Base-by-base conservation (phyloP, 371 early-diverging fungal species). In the Mucor sp. region DNA sequence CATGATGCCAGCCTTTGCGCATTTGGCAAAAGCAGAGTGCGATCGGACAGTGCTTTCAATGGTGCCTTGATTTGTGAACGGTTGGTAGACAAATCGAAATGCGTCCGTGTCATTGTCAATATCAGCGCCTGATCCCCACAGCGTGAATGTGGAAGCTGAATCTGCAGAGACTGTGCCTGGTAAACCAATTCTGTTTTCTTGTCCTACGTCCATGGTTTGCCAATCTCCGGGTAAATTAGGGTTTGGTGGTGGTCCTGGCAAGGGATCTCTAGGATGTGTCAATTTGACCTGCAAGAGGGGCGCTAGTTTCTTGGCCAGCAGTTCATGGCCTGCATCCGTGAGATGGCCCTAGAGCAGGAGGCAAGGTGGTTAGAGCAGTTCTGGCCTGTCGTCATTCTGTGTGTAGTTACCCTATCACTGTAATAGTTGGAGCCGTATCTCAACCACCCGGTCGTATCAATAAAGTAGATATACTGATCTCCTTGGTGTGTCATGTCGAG, bases 1-100 rank as follows among this genome's bases (percentile, higher is more conserved):
- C 82, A 82, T 82, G 25, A 82, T 77, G 3, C 82, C 82, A 1
- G 82, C 82, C 48, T 82, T 82, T 15, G 82, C 82, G 60, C 82
- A 82, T 11, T 74, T 70, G 17, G 76, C 77, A 72, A 82, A 82
- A 1, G 82, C 71, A 4, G 82, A 79, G 50, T 82, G 82, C 0
- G 82, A 82, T 9, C 68, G 71, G 0, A 82, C 64, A 0, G 76
- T 73, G 4, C 70, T 70, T 27, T 79, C 78, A 25, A 79, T 67
- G 1, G 55, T 57, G 3, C 79, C 78, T 39, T 75, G 65, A 11
- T 37, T 58, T 0, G 74, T 74, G 1, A 77, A 55, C 0, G 71
- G 62, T 41, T 82, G 79, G 57, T 79, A 82, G 7, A 82, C 76
- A 58, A 68, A 82, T 1, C 82, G 77, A 56, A 82, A 82, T 1